Conservation (phyloP, 1,139 yeast genomes). For the Scheffersomyces segobiensis region DNA sequence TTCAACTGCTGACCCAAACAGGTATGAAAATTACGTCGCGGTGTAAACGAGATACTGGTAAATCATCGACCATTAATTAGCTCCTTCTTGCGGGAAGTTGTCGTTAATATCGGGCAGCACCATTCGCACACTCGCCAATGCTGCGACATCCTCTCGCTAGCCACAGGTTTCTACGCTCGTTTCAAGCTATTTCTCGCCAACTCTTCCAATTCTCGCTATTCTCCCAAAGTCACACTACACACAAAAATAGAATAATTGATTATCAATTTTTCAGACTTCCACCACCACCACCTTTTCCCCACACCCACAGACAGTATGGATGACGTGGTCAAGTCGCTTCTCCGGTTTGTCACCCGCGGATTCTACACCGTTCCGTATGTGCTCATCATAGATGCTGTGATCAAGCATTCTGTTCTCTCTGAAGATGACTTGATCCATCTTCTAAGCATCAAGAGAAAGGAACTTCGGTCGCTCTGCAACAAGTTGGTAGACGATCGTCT, state of each 20-base stretch:
- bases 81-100: background rate
- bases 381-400: slow-evolving; percentile 82
- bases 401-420: slow-evolving; percentile 87
- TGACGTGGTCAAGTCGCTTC: slow-evolving; percentile 42
- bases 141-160: background rate
- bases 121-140: background rate
- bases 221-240: background rate
- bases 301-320: slow-evolving; percentile 26
- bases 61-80: background rate
- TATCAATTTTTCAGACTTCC: background rate
- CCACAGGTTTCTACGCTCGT: background rate
- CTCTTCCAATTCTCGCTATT: background rate
- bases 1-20: background rate
- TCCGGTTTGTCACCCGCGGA: slow-evolving; percentile 73
- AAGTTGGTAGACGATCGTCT: slow-evolving; percentile 81
- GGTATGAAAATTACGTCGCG: background rate
- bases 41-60: background rate
- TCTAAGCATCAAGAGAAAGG: slow-evolving; percentile 83
- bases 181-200: background rate
- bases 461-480: slow-evolving; percentile 79
- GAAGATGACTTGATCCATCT: slow-evolving; percentile 88
- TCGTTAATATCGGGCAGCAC: background rate
- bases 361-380: slow-evolving; percentile 86
- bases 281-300: background rate
- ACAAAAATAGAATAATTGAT: background rate